Percentiles rank a stretch among this genome's conserved stretches.
Evolutionary conservation across 768 basidiomycete genomes (phyloP).

Genomic region (Lepiota brunneoincarnata): DNA sequence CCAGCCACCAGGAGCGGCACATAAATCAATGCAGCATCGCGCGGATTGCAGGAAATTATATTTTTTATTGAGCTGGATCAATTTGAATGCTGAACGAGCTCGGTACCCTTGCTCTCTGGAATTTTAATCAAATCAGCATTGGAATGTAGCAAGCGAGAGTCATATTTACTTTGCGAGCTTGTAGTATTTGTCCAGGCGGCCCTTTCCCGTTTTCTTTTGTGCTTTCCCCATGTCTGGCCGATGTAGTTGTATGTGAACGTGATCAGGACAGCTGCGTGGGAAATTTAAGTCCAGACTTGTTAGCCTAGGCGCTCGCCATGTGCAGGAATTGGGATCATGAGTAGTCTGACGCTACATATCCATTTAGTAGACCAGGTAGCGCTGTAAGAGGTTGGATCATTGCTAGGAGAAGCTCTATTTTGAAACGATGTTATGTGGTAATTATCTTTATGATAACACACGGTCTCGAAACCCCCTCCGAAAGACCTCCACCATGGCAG

Average conservation of each 20-base stretch:
- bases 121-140: slow-evolving; percentile 12
- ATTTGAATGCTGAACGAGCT: slow-evolving; percentile 98
- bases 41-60: slow-evolving; percentile 88
- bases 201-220: slow-evolving; percentile 97
- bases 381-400: too few relatives aligned
- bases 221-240: slow-evolving; percentile 56
- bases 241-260: slow-evolving; percentile 4
- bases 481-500: too few relatives aligned
- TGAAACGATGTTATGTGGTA: too few relatives aligned
- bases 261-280: too few relatives aligned
- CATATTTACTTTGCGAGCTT: slow-evolving; percentile 82
- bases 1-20: slow-evolving; percentile 99
- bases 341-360: slow-evolving; percentile 57
- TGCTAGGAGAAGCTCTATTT: not conserved
- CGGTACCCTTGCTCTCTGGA: slow-evolving; percentile 97
- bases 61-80: slow-evolving; percentile 98
- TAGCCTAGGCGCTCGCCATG: slow-evolving; percentile 66
- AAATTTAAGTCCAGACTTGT: slow-evolving; percentile 45
- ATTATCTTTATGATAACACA: too few relatives aligned
- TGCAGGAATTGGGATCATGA: slow-evolving; percentile 44
- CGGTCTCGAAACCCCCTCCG: too few relatives aligned
- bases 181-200: slow-evolving; percentile 96
- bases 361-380: too few relatives aligned
- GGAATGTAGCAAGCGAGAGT: slow-evolving; percentile 2
- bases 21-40: slow-evolving; percentile 94